Base-by-base conservation (phyloP, 495 filamentous ascomycete genomes). In the Xanthoparmelia taractica region DNA sequence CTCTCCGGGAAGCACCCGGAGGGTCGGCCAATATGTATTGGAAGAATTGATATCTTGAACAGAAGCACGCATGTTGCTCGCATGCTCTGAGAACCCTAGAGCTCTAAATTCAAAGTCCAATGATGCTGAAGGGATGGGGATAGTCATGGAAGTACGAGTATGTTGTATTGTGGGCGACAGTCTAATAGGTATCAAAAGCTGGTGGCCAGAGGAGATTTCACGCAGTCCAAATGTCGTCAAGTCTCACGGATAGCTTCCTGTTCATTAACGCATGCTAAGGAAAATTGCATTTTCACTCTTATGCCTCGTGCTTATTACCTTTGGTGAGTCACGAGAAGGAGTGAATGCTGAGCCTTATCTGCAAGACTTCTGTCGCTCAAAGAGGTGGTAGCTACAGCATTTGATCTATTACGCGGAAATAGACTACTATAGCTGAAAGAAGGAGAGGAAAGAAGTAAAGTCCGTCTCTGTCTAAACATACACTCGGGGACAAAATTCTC, bases 1-100 rank as follows among this genome's bases (percentile, higher is more conserved):
- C 59, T 61, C 59, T 61, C 13, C 10, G 12, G 59, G 59, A 52
- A 61, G 29, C 18, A n/a, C n/a, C 17, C 52, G 23, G 7, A 61
- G 33, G 12, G 8, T 12, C 15, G 3, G 15, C 17, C 13, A n/a
- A 4, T 10, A 23, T 48, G 45, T 47, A 1, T 0, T 43, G 4
- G 40, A 43, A 23, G 8, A 20, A 45, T 8, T 1, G 23, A 8
- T 8, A 45, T 45, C 7, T 45, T 45, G 41, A 45, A 7, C 41
- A n/a, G 23, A n/a, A 23, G 41, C 20, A 45, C 3, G 20, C 41
- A 23, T 45, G 41, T 45, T 45, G 11, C 23, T 45, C 41, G 20
- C 41, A 45, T 45, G 41, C 20, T 23, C 41, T 45, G 41, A 23
- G 41, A 23, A 7, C 41, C 23, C 41, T 23, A 8, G 20, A 2